Conservation (phyloP, 2,329 filamentous ascomycete genomes). For the Chaetomium globosum region DNA sequence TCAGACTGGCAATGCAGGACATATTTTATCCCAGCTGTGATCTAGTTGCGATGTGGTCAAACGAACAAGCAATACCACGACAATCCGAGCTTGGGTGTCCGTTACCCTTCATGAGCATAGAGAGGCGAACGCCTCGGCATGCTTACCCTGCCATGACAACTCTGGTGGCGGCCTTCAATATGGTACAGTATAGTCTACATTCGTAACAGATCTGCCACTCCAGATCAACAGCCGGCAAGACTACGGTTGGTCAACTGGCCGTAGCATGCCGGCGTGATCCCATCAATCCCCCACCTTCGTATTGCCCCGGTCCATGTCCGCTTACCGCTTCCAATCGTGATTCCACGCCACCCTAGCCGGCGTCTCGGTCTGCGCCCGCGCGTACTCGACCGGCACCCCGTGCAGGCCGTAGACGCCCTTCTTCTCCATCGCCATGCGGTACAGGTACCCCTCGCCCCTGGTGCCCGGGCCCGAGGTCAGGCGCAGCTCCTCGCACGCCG, state of each 20-base stretch:
- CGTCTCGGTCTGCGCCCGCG: constrained; percentile 78
- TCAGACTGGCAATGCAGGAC: constrained; percentile 18
- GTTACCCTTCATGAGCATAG: background rate
- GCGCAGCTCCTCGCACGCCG: constrained; percentile 82
- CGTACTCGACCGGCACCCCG: constrained; percentile 89
- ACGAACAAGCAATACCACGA: background rate
- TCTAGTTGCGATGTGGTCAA: background rate
- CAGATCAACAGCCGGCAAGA: background rate
- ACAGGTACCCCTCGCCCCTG: constrained; percentile 71
- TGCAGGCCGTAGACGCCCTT: constrained; percentile 73
- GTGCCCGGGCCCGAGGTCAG: constrained; percentile 59
- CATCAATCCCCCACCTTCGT: constrained; percentile 48
- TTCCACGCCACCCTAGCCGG: constrained; percentile 85
- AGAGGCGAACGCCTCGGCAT: background rate
- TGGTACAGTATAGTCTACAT: constrained; percentile 20
- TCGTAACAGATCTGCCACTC: background rate
- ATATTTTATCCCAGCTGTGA: background rate
- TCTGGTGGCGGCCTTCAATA: background rate
- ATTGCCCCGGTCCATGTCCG: constrained; percentile 82
- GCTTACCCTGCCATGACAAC: background rate
- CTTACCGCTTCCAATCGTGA: constrained; percentile 80
- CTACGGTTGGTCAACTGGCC: background rate
- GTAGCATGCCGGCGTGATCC: no score
- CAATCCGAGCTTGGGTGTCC: background rate
- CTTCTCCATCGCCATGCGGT: constrained; percentile 88